These are phyloP conservation scores for Populus nigra DNA, from an alignment of 345 rosid species.

Conservation along the genomic window DNA sequence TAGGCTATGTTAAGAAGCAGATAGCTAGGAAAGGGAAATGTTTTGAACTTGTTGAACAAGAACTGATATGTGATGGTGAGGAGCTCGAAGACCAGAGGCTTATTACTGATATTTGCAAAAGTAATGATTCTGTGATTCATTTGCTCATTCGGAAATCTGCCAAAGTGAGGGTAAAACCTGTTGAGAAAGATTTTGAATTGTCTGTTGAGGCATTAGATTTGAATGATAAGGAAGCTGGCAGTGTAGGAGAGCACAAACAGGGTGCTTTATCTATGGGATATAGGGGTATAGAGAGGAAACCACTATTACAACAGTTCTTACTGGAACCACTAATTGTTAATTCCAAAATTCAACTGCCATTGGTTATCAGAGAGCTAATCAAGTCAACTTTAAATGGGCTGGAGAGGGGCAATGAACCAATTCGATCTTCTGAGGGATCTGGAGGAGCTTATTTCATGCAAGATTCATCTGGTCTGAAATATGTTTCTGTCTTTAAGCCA, in stretches of 20 bases:
- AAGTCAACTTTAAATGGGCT: conserved; percentile 61
- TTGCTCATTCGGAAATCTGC: conserved; percentile 57
- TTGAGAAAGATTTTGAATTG: conserved; percentile 53
- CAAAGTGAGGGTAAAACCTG: conserved; percentile 51
- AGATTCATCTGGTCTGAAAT: conserved; percentile 58
- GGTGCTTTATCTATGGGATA: conserved; percentile 12
- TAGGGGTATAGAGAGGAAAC: conserved; percentile 22
- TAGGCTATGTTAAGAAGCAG: conserved; percentile 75
- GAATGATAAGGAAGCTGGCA: conserved; percentile 22
- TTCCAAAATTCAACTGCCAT: conserved; percentile 40
- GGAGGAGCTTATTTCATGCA: conserved; percentile 92
- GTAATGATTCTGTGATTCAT: conserved; percentile 53
- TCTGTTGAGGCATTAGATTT: conserved; percentile 40
- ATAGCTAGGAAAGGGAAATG: conserved; percentile 50
- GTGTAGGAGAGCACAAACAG: conserved; percentile 21
- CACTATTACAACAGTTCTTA: conserved; percentile 31
- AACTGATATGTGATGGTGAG: conserved; percentile 66
- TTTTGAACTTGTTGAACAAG: conserved; percentile 49
- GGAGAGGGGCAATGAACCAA: conserved; percentile 58
- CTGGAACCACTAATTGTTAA: conserved; percentile 58
- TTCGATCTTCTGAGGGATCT: conserved; percentile 67
- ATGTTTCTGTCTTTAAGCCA: conserved; percentile 77
- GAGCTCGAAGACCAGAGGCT: conserved; percentile 80
- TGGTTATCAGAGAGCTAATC: conserved; percentile 50
- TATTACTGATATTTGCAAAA: conserved; percentile 55